Evolutionary conservation across 202 grass and related monocot genomes (phyloP).

Genomic region (Hordeum pubiflorum): DNA sequence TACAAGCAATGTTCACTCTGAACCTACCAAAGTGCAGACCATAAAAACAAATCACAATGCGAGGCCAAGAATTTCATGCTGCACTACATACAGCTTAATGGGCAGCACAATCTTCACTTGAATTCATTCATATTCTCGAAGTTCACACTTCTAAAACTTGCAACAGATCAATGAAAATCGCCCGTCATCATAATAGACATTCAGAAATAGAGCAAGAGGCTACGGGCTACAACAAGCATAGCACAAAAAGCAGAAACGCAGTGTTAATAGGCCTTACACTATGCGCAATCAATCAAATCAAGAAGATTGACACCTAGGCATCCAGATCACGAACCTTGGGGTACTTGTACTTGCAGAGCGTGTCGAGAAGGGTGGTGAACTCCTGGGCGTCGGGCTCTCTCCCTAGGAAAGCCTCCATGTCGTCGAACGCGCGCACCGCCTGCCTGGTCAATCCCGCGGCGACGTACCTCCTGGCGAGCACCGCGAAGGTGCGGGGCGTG

Average conservation of each 20-base stretch:
- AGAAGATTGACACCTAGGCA: neutral
- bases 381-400: conserved; percentile 59
- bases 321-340: conserved; percentile 51
- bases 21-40: neutral
- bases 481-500: conserved; percentile 57
- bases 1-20: neutral
- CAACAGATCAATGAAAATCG: neutral
- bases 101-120: neutral
- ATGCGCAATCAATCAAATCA: neutral
- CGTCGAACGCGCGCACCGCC: conserved; percentile 70
- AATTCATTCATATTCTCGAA: neutral
- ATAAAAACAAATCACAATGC: neutral
- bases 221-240: neutral
- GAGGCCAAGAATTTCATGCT: neutral
- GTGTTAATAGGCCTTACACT: neutral
- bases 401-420: conserved; percentile 93
- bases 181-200: neutral
- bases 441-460: conserved; percentile 73
- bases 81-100: neutral
- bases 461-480: conserved; percentile 63
- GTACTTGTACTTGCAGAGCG: conserved; percentile 92
- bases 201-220: neutral
- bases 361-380: conserved; percentile 76
- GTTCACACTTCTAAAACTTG: neutral
- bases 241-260: neutral